These are phyloP conservation scores for Plasmodium knowlesi DNA, from an alignment of 169 alveolate species.

Conservation along the genomic window DNA sequence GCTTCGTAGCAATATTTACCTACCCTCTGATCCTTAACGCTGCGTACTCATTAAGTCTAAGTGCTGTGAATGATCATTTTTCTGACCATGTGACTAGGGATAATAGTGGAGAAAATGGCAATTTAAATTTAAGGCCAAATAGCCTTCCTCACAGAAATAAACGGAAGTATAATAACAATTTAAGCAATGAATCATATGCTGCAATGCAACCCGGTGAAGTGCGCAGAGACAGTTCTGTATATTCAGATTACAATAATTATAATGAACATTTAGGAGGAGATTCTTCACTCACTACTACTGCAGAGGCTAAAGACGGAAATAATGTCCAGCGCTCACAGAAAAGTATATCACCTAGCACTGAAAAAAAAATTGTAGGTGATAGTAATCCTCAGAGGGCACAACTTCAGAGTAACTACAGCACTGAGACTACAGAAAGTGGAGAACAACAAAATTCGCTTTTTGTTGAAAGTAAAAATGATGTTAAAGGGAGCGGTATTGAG, in stretches of 20 bases:
- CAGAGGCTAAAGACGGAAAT: not conserved
- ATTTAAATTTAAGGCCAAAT: not conserved
- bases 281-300: not conserved
- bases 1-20: conserved; percentile 1
- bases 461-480: not conserved
- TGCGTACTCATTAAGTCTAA: not conserved
- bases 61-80: conserved; percentile 10
- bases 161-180: conserved; percentile 4
- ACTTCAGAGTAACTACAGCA: not conserved
- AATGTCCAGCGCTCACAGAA: not conserved
- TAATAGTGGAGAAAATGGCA: not conserved
- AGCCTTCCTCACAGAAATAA: not conserved
- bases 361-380: not conserved
- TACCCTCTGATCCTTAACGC: not conserved
- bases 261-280: not conserved
- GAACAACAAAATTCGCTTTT: not conserved
- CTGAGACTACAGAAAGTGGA: not conserved
- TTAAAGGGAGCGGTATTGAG: not conserved
- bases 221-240: not conserved
- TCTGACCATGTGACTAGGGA: not conserved
- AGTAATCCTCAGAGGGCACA: not conserved
- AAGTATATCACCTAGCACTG: not conserved
- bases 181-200: not conserved
- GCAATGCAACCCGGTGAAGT: not conserved
- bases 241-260: not conserved